Evolutionary conservation across 805 yeast species (phyloP), one percentile per base, ranked within the genome.

Genomic region (Metschnikowia chrysomelidarum): DNA sequence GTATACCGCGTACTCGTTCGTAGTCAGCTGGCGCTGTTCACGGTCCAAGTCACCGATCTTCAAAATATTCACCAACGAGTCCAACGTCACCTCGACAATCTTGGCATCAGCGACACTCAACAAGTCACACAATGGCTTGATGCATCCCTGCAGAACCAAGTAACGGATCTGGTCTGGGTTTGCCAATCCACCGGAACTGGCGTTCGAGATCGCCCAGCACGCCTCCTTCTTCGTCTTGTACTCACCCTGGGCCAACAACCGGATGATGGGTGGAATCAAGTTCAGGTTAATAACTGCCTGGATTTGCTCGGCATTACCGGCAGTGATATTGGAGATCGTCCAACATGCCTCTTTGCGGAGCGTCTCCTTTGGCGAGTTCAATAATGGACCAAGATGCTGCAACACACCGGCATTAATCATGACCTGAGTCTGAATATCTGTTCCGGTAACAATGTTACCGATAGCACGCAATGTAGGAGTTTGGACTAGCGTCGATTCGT

Each of bases 141-240:
- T 89, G 67, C 97, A 87, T 31, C 97, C 98, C 69, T 93, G 98
- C 47, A 73, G 70, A 22, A 93, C 98, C 49, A 93, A 75, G 64
- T 88, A 93, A 55, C 91, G 78, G 52, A 93, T 89, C 60, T 89
- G 96, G 42, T 87, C 96, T 6, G 98, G 98, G 60, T 80, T 83
- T 27, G 82, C 71, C 51, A 88, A 73, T 15, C 97, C 98, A 51
- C 98, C 98, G 7, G 96, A 85, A 12, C 96, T 86, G 24, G 98
- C 98, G 60, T 93, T 93, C 19, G 97, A 88, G 49, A 93, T 84
- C 22, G 98, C 98, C 98, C 98, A 93, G 73, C 98, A 91, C 3
- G 98, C 98, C 70, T 93, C 98, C 64, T 91, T 93, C 61, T 86
- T 86, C 22, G 98, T 91, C 71, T 88, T 89, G 71, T 88, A 89